phyloP scores from a whole-genome alignment of 176 grass and related monocot species.

The Carex pumila region DNA sequence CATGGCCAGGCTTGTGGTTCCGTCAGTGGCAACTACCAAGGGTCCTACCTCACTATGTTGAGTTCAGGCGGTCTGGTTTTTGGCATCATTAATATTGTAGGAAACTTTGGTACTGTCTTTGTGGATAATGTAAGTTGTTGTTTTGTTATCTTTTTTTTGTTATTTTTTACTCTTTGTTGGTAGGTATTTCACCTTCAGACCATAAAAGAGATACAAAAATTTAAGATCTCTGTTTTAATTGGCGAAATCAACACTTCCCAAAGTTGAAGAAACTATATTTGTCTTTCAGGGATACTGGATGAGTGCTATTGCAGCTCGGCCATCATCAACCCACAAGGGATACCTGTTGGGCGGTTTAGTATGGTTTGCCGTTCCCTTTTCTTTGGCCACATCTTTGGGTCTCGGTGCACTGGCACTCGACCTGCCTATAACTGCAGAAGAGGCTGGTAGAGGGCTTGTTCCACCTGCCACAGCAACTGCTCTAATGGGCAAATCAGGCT shows the following conservation, averaged over 20 bases:
- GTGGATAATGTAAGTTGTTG: conserved; percentile 56
- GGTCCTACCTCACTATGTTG: conserved; percentile 74
- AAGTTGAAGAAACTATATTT: not conserved
- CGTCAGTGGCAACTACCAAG: conserved; percentile 58
- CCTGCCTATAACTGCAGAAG: conserved; percentile 45
- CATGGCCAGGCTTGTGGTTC: conserved; percentile 50
- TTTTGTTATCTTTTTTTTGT: not conserved
- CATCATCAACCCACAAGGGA: conserved; percentile 71
- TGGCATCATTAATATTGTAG: conserved; percentile 73
- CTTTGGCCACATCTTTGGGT: conserved; percentile 63
- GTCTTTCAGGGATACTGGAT: conserved; percentile 58
- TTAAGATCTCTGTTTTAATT: not conserved
- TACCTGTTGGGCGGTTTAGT: conserved; percentile 63
- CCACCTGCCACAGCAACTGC: conserved; percentile 61
- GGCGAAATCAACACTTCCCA: not conserved
- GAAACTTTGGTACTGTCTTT: conserved; percentile 73
- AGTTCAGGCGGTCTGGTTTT: conserved; percentile 74
- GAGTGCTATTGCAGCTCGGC: conserved; percentile 68
- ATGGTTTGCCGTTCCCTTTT: conserved; percentile 76
- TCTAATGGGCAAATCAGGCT: conserved; percentile 60
- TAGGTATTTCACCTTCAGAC: not conserved
- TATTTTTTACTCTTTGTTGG: not conserved
- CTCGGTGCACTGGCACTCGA: conserved; percentile 63
- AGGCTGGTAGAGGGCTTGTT: conserved; percentile 57
- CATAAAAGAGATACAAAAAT: not conserved